Evolutionary conservation across 495 filamentous ascomycete species (phyloP), one percentile per base, ranked within the genome.

Genomic region (Xylaria castorea): DNA sequence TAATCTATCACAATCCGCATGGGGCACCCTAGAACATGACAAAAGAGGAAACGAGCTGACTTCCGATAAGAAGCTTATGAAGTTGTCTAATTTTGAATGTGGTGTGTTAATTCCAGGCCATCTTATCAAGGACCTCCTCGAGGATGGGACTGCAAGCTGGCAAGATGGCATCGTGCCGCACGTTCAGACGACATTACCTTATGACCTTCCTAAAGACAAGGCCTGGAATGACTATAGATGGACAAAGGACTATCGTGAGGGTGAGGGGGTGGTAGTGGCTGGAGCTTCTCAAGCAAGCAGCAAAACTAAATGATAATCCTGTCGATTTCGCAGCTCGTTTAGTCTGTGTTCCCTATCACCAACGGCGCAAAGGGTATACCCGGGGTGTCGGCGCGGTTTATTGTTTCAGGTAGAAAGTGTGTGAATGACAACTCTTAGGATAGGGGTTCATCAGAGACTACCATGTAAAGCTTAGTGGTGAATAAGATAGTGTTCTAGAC

Each of bases 1-100:
- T 12, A 76, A 76, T 34, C 58, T 76, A n/a, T 76, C 74, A 1
- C 71, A 71, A 38, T 76, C 74, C 18, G 74, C 74, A 40, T 76
- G 74, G 74, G 74, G 74, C 5, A 68, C 60, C 14, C 53, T 76
- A 1, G 68, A 74, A 48, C 48, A 71, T 34, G 74, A 76, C 57
- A 76, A 76, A 42, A 71, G 51, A 65, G 53, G 32, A 4, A 76
- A 71, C 22, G 67, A 71, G 36, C 63, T 44, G 27, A 76, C 71
- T 12, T 71, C 66, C 42, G 44, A 71, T 46, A 67, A 48, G 34
- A 76, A 76, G 32, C 68, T 76, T 8, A 38, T 71, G 16, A 74
- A 74, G 36, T 27, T 74, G 36, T 38, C 63, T 22, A 76, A 76
- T 65, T 76, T 75, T 51, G 74, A 76, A 36, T 76, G 74, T 53